These are phyloP conservation scores for Salicornia ramosissima DNA, from an alignment of 148 eudicot species.

Conservation along the genomic window DNA sequence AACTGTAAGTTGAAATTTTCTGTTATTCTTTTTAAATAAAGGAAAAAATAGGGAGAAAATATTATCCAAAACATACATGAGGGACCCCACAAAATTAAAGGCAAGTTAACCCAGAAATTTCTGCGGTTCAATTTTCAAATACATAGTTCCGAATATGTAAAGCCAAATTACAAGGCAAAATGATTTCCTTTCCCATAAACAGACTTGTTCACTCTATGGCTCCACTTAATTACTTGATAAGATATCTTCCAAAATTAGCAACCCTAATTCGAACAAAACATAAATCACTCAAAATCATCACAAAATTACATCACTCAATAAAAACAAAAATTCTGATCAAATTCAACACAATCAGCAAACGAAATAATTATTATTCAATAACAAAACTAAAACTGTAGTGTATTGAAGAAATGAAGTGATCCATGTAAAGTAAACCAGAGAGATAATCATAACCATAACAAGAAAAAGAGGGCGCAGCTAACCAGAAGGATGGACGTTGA, in stretches of 20 bases:
- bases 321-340: neutral
- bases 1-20: too few relatives aligned
- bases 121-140: too few relatives aligned
- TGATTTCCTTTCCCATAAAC: too few relatives aligned
- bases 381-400: too few relatives aligned
- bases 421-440: neutral
- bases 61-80: neutral
- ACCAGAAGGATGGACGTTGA: conserved; percentile 46
- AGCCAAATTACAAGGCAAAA: too few relatives aligned
- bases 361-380: neutral
- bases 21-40: too few relatives aligned
- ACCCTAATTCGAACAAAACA: neutral
- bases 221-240: neutral
- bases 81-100: neutral
- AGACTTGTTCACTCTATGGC: neutral
- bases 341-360: neutral
- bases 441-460: neutral
- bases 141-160: too few relatives aligned
- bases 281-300: neutral
- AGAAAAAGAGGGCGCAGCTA: neutral
- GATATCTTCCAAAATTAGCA: neutral
- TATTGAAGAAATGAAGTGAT: too few relatives aligned
- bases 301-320: neutral
- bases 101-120: neutral
- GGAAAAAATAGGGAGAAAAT: too few relatives aligned